phyloP scores from a whole-genome alignment of 257 asterid species.

The Cordia subcordata region DNA sequence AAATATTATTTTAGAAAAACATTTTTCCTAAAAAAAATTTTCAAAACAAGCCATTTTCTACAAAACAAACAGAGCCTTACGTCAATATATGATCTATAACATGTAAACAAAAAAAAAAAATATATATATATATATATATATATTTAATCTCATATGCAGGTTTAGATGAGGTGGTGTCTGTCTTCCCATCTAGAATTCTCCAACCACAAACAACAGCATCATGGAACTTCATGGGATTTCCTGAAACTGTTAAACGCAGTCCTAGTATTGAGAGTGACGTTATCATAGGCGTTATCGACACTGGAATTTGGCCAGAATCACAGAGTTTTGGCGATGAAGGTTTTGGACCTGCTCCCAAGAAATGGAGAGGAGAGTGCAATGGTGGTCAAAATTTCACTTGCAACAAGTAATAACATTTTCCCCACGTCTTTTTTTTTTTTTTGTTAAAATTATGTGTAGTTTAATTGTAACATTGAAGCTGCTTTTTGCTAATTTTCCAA shows the following conservation, averaged over 20 bases:
- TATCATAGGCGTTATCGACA: constrained; percentile 34
- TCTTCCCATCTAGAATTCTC: constrained; percentile 26
- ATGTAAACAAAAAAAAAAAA: too few relatives aligned
- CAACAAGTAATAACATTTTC: constrained; percentile 26
- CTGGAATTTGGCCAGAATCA: constrained; percentile 43
- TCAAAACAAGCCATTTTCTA: too few relatives aligned
- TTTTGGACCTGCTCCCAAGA: constrained; percentile 32
- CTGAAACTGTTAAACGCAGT: constrained; percentile 11
- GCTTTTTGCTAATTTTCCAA: too few relatives aligned
- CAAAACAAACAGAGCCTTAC: too few relatives aligned
- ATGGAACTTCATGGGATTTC: constrained; percentile 39
- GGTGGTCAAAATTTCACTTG: constrained; percentile 43
- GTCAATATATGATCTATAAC: too few relatives aligned
- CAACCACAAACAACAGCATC: constrained; percentile 38
- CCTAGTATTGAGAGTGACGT: constrained; percentile 31
- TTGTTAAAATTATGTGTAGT: background rate
- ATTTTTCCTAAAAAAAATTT: too few relatives aligned
- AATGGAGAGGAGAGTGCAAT: constrained; percentile 40
- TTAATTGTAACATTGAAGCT: too few relatives aligned
- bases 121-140: too few relatives aligned
- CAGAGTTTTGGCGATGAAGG: constrained; percentile 30
- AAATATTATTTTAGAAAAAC: too few relatives aligned
- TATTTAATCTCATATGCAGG: constrained; percentile 10
- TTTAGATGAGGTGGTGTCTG: constrained; percentile 19
- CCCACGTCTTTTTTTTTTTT: background rate